A percentile compares a stretch with the other conserved stretches of the same genome.
These are phyloP conservation scores for Podospora australis DNA, from an alignment of 495 filamentous ascomycete genomes.

Conservation along the genomic window DNA sequence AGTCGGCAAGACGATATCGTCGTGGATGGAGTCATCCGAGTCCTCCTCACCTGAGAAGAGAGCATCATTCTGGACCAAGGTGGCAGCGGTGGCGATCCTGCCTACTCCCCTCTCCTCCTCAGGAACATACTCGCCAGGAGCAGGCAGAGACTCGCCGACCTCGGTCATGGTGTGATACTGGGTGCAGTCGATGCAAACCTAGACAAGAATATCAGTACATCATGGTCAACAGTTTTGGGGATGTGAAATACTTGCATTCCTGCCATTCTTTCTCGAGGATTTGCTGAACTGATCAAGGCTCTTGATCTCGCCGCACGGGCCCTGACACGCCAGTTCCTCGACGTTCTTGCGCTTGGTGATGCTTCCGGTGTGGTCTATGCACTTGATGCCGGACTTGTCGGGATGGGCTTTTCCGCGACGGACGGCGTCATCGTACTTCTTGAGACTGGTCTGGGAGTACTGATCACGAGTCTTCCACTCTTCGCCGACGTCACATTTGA, in stretches of 20 bases:
- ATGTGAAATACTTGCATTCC: conserved; percentile 37
- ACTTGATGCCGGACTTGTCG: conserved; percentile 20
- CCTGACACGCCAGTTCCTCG: conserved; percentile 30
- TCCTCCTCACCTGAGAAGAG: not conserved
- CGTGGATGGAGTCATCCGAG: not conserved
- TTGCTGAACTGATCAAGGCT: conserved; percentile 50
- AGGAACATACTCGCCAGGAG: not conserved
- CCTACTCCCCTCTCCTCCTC: not conserved
- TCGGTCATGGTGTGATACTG: conserved; percentile 10
- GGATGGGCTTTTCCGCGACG: conserved; percentile 17
- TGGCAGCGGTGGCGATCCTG: not conserved
- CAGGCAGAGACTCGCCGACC: conserved; percentile 15
- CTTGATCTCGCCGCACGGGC: conserved; percentile 45
- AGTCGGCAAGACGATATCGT: not conserved
- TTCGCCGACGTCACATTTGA: conserved; percentile 45
- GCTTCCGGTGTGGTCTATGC: conserved; percentile 22
- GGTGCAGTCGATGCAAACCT: conserved; percentile 45
- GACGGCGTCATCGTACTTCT: conserved; percentile 22
- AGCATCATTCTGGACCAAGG: not conserved
- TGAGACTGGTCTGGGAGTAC: conserved; percentile 44
- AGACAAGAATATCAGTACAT: conserved; percentile 30
- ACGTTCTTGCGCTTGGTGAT: not conserved
- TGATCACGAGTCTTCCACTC: conserved; percentile 29
- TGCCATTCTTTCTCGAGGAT: conserved; percentile 43
- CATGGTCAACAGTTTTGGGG: not conserved